phyloP scores from a whole-genome alignment of 2,329 filamentous ascomycete species.

The Paramyrothecium sp. region DNA sequence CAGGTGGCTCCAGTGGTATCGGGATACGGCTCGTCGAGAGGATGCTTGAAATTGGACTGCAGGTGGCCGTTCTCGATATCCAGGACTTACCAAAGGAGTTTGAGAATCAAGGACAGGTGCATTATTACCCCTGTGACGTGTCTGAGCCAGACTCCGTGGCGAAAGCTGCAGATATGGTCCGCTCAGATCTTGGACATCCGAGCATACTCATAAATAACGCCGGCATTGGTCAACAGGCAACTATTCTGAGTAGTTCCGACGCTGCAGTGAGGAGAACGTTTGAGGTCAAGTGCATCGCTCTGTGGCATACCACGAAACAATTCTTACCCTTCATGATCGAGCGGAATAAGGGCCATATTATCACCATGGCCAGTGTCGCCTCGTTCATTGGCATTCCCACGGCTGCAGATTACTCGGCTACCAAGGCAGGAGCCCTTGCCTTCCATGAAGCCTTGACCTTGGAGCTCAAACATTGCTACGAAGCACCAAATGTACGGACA shows the following conservation, averaged over 20 bases:
- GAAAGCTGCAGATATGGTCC: slow-evolving; percentile 46
- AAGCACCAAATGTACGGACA: slow-evolving; percentile 59
- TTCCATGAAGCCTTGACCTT: slow-evolving; percentile 62
- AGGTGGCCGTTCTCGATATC: slow-evolving; percentile 69
- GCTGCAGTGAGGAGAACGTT: slow-evolving; percentile 59
- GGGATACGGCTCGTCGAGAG: slow-evolving; percentile 59
- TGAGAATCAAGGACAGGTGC: slow-evolving; percentile 39
- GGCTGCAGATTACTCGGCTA: slow-evolving; percentile 63
- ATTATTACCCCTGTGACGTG: slow-evolving; percentile 67
- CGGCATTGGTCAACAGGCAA: slow-evolving; percentile 54
- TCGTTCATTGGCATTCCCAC: slow-evolving; percentile 55
- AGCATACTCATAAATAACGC: slow-evolving; percentile 70
- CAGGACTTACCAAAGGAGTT: slow-evolving; percentile 5
- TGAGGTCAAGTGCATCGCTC: slow-evolving; percentile 62
- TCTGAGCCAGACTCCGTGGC: slow-evolving; percentile 46
- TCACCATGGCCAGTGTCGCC: slow-evolving; percentile 65
- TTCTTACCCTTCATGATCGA: slow-evolving; percentile 63
- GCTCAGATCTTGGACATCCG: slow-evolving; percentile 53
- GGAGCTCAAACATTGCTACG: slow-evolving; percentile 55
- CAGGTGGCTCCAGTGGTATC: slow-evolving; percentile 70
- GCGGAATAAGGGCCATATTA: slow-evolving; percentile 66
- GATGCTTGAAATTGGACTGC: slow-evolving; percentile 57
- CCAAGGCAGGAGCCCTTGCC: slow-evolving; percentile 60
- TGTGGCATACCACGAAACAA: slow-evolving; percentile 60
- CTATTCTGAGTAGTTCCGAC: slow-evolving; percentile 53